Evolutionary conservation across 768 basidiomycete species (phyloP), one percentile per base, ranked within the genome.

Genomic region (Termitomyces sp.): DNA sequence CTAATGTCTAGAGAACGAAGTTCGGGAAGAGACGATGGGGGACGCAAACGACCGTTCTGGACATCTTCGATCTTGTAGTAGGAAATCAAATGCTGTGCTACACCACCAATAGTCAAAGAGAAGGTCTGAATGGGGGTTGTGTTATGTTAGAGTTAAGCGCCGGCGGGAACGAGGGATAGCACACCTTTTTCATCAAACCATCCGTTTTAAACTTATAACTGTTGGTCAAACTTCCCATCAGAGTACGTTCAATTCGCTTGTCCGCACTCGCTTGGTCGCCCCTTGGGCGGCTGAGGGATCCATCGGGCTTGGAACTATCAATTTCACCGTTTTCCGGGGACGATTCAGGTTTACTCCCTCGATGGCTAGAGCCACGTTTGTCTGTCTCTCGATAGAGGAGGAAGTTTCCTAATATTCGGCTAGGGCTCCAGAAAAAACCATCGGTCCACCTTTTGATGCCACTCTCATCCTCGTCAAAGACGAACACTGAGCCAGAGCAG

Each of bases 381-480:
- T 95, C 93, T 6, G 92, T 93, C 75, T 97, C 93, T 62, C 95
- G 88, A 74, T 98, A 98, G 61, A 96, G 86, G 66, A 98, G 78
- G 69, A 97, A 98, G 72, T 98, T 98, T 65, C 93, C 93, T 58
- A 97, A 76, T 27, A 97, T 97, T 57, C 95, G 80, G 63, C 88
- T 90, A 0, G 95, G 95, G 64, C 89, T 91, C 95, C 95, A 97
- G 69, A 90, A 89, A 69, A 91, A 88, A n/a, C 95, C 94, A 74
- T 98, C 95, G 1, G 95, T 98, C 92, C 95, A 97, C 44, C 95
- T 83, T 76, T 95, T 96, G 77, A 98, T 98, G 27, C 95, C 94
- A 67, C 91, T 93, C 74, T 96, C 94, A 66, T 93, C 89, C 77
- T 97, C 95, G 72, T 98, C 93, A 68, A 97, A 98, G 63, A 97